phyloP scores from a whole-genome alignment of 192 early-diverging fungal genomes.

The Linnemannia hyalina region DNA sequence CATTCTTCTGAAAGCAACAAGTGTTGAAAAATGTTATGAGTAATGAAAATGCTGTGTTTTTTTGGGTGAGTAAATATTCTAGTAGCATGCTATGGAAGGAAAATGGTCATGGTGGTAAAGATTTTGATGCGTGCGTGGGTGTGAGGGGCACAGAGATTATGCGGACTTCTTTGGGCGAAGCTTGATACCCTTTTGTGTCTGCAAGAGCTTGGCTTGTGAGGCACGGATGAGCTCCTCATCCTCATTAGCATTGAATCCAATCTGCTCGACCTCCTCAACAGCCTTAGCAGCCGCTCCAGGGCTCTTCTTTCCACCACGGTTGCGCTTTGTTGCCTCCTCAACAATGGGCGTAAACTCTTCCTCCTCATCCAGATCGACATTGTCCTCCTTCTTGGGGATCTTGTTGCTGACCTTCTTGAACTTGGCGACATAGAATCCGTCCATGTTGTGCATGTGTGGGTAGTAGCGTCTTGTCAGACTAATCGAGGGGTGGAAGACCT shows the following conservation, averaged over 20 bases:
- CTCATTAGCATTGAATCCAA: slow-evolving; percentile 45
- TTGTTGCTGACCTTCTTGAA: slow-evolving; percentile 96
- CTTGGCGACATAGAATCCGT: slow-evolving; percentile 99
- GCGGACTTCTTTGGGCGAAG: slow-evolving; percentile 45
- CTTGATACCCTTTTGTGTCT: slow-evolving; percentile 52
- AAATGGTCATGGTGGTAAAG: not conserved
- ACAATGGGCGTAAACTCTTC: slow-evolving; percentile 51
- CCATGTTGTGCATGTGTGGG: slow-evolving; percentile 99
- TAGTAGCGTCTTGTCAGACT: slow-evolving; percentile 91
- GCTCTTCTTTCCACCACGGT: slow-evolving; percentile 40
- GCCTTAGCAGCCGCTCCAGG: slow-evolving; percentile 1
- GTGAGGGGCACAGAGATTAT: not conserved
- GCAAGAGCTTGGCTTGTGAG: slow-evolving; percentile 53
- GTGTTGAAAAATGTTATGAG: not conserved
- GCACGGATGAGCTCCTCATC: slow-evolving; percentile 47
- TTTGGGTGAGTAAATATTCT: not conserved
- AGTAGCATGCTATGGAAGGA: not conserved
- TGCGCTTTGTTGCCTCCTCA: slow-evolving; percentile 42
- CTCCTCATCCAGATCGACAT: slow-evolving; percentile 56
- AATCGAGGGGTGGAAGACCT: slow-evolving; percentile 87
- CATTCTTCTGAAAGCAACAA: too few relatives aligned
- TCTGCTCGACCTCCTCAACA: slow-evolving; percentile 14
- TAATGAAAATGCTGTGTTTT: slow-evolving; percentile 1
- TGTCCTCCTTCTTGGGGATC: slow-evolving; percentile 63
- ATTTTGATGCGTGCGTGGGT: not conserved